Evolutionary conservation across 352 stramenopile genomes (phyloP).

Genomic region (Albugo laibachii): DNA sequence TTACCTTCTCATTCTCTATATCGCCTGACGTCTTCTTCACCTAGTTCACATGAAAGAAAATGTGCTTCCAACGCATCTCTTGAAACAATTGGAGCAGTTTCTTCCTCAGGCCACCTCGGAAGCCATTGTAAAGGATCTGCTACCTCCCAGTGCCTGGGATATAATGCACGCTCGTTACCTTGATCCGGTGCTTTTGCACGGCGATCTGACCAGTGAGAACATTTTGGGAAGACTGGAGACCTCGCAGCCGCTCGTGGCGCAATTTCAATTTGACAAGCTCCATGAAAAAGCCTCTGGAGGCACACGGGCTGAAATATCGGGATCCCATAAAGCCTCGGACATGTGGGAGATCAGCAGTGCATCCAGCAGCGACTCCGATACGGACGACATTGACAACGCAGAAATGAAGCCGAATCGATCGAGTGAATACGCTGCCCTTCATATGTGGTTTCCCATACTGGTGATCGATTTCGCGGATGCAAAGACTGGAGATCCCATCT

Average conservation of each 20-base stretch:
- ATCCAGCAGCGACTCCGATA: constrained; percentile 22
- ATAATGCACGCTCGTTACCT: constrained; percentile 1
- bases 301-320: background rate
- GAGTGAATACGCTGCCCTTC: constrained; percentile 20
- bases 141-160: constrained; percentile 12
- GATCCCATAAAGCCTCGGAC: constrained; percentile 8
- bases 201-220: constrained; percentile 75
- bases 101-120: constrained; percentile 15
- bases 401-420: constrained; percentile 20
- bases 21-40: background rate
- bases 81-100: constrained; percentile 38
- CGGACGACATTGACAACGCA: constrained; percentile 21
- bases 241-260: background rate
- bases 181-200: constrained; percentile 44
- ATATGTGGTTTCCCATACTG: constrained; percentile 32
- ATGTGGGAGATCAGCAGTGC: constrained; percentile 31
- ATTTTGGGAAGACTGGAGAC: constrained; percentile 24
- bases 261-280: background rate
- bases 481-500: constrained; percentile 72
- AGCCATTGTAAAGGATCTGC: constrained; percentile 15
- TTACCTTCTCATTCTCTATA: background rate
- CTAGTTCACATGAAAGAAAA: constrained; percentile 39
- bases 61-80: constrained; percentile 31
- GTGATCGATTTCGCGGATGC: constrained; percentile 79
- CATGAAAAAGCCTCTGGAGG: background rate